Conservation (phyloP, 306 rosid species). For the Pyrus betulifolia region DNA sequence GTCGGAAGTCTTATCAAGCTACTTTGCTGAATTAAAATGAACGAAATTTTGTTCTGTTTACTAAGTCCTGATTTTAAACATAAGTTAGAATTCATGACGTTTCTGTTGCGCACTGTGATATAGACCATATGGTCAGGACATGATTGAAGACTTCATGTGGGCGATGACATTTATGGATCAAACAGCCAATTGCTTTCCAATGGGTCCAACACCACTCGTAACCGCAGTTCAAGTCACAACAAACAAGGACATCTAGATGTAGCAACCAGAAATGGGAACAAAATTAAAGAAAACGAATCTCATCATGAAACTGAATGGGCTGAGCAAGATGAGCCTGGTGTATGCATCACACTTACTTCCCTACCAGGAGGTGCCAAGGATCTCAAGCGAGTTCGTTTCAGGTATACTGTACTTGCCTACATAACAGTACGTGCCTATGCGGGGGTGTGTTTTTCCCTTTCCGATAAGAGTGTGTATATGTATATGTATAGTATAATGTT, state of each 20-base stretch:
- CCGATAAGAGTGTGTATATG: neutral
- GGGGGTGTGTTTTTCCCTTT: neutral
- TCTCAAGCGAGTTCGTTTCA: constrained; percentile 97
- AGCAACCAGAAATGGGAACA: constrained; percentile 61
- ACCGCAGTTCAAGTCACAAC: constrained; percentile 48
- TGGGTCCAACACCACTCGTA: constrained; percentile 53
- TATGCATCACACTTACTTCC: constrained; percentile 85
- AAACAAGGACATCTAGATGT: constrained; percentile 65
- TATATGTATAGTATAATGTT: neutral
- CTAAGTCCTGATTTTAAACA: too few species aligned
- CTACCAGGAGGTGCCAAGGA: constrained; percentile 83
- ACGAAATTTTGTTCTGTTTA: too few species aligned
- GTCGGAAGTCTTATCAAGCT: too few species aligned
- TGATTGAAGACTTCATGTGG: too few species aligned
- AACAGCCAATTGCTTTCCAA: constrained; percentile 54
- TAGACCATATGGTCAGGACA: too few species aligned
- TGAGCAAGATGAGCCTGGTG: constrained; percentile 98
- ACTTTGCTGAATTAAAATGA: too few species aligned
- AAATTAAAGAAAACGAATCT: constrained; percentile 72
- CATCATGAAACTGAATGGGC: constrained; percentile 80
- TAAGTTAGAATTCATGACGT: too few species aligned
- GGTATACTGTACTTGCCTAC: constrained; percentile 34
- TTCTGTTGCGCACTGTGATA: too few species aligned
- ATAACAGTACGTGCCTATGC: neutral
- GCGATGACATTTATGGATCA: constrained; percentile 5